Evolutionary conservation across 2,329 filamentous ascomycete genomes (phyloP).

Genomic region (Xylariaceae sp.): DNA sequence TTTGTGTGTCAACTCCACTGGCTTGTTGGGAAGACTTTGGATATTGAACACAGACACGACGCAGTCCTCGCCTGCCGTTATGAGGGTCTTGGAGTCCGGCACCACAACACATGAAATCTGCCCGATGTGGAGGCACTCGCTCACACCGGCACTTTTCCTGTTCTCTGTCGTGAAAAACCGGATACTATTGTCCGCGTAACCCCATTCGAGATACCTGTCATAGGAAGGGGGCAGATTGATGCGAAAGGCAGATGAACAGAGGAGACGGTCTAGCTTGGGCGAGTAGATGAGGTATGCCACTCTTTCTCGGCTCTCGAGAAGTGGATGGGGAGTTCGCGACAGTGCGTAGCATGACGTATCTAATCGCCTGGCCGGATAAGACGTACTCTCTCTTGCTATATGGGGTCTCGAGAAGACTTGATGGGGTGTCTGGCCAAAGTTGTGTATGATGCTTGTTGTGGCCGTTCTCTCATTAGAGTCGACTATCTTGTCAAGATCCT

Average conservation of each 20-base stretch:
- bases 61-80: constrained; percentile 90
- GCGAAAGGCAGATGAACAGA: constrained; percentile 80
- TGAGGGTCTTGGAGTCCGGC: constrained; percentile 83
- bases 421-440: constrained; percentile 95
- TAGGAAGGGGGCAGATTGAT: constrained; percentile 83
- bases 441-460: constrained; percentile 95
- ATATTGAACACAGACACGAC: constrained; percentile 84
- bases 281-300: constrained; percentile 78
- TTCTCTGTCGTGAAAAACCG: constrained; percentile 86
- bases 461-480: constrained; percentile 84
- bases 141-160: constrained; percentile 78
- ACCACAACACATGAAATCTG: constrained; percentile 82
- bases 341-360: constrained; percentile 77
- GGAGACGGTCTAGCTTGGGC: constrained; percentile 73
- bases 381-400: constrained; percentile 67
- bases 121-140: constrained; percentile 90
- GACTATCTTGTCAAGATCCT: constrained; percentile 84
- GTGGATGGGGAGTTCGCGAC: constrained; percentile 72
- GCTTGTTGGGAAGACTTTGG: constrained; percentile 58
- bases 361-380: constrained; percentile 64
- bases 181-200: constrained; percentile 87
- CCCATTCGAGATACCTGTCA: constrained; percentile 94
- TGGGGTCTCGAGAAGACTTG: constrained; percentile 88
- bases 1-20: constrained; percentile 74
- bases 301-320: constrained; percentile 74